Conservation (phyloP, 2,329 filamentous ascomycete species). For the Aspergillus tamarii region DNA sequence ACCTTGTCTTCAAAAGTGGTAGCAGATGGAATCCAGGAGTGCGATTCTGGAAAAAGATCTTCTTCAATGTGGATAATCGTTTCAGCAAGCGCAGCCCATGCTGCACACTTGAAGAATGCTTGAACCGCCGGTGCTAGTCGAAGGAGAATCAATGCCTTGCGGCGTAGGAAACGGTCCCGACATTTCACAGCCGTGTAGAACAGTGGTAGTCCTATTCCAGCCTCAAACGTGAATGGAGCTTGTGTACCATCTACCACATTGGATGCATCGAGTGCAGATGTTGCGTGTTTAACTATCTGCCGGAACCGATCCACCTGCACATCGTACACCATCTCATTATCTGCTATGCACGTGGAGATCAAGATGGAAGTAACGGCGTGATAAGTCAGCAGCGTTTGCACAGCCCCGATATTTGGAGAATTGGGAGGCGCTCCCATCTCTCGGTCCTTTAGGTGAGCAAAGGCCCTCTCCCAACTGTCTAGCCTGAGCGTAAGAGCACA, state of each 20-base stretch:
- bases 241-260: slow-evolving; percentile 13
- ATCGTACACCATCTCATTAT: slow-evolving; percentile 22
- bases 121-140: slow-evolving; percentile 26
- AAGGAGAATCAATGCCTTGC: slow-evolving; percentile 25
- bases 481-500: too few relatives aligned
- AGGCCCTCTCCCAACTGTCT: too few relatives aligned
- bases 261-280: slow-evolving; percentile 10
- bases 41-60: neutral
- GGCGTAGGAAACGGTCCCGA: slow-evolving; percentile 25
- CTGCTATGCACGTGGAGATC: slow-evolving; percentile 16
- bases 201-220: slow-evolving; percentile 25
- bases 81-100: slow-evolving; percentile 23
- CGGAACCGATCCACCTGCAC: slow-evolving; percentile 11
- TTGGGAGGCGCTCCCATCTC: too few relatives aligned
- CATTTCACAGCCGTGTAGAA: slow-evolving; percentile 29
- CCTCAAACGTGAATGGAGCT: slow-evolving; percentile 30
- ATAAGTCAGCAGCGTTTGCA: neutral
- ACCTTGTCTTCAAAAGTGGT: too few relatives aligned
- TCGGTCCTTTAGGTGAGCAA: too few relatives aligned
- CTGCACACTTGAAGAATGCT: slow-evolving; percentile 28
- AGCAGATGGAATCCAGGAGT: too few relatives aligned
- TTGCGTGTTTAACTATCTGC: slow-evolving; percentile 4
- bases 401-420: too few relatives aligned
- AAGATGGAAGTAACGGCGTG: slow-evolving; percentile 1
- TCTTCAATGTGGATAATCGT: slow-evolving; percentile 18